These are phyloP conservation scores for Xerocomus nothofagi DNA, from an alignment of 1,284 basidiomycete species.

Conservation along the genomic window DNA sequence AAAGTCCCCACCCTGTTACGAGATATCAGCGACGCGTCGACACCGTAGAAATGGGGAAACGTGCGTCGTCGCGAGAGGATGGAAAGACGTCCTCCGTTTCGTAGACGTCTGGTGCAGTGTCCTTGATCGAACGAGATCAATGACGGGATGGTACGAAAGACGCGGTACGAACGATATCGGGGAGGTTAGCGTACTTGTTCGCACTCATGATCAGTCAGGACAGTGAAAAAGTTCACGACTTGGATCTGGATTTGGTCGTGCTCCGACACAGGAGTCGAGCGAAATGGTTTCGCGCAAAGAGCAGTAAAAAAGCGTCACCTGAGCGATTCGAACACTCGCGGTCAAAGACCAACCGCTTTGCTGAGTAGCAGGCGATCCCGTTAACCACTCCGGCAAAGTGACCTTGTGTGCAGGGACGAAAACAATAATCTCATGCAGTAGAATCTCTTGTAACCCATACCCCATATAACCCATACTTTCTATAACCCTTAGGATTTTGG, in stretches of 20 bases:
- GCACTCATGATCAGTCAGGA: slow-evolving; percentile 49
- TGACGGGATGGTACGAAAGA: neutral
- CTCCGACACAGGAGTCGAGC: neutral
- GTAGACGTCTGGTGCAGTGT: slow-evolving; percentile 89
- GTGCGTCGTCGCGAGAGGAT: slow-evolving; percentile 47
- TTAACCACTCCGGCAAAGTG: slow-evolving; percentile 92
- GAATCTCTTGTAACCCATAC: too few relatives aligned
- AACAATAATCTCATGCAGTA: too few relatives aligned
- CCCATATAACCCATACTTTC: too few relatives aligned
- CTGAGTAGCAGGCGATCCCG: slow-evolving; percentile 82
- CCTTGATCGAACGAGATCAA: slow-evolving; percentile 47
- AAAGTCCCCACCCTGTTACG: slow-evolving; percentile 54
- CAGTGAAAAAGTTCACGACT: neutral
- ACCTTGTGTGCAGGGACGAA: slow-evolving; percentile 40
- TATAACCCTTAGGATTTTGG: too few relatives aligned
- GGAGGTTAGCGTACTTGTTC: slow-evolving; percentile 84
- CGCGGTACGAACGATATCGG: slow-evolving; percentile 75
- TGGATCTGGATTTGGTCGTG: neutral
- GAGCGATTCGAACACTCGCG: slow-evolving; percentile 87
- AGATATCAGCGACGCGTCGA: slow-evolving; percentile 4
- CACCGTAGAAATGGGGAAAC: slow-evolving; percentile 25
- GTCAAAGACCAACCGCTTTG: slow-evolving; percentile 77
- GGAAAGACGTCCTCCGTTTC: slow-evolving; percentile 83
- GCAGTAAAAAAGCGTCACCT: slow-evolving; percentile 67
- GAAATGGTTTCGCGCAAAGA: neutral